Percentiles rank a stretch among this genome's conserved stretches.
Conservation (phyloP, 768 basidiomycete genomes). For the Panellus pusillus region DNA sequence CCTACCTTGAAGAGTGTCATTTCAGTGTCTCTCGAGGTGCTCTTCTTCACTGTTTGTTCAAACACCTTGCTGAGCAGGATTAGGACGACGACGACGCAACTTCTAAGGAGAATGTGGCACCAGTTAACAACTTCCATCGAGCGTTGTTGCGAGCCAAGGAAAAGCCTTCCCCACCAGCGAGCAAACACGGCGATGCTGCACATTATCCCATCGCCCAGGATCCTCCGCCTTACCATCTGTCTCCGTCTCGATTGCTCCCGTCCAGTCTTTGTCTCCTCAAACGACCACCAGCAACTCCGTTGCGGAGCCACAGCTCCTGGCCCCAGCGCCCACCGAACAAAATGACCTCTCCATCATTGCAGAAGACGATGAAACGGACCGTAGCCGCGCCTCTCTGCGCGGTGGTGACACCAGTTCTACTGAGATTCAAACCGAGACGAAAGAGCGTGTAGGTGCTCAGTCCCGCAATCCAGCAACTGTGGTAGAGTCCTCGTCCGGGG, state of each 20-base stretch:
- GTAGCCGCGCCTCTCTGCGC: constrained; percentile 30
- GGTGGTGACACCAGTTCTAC: background rate
- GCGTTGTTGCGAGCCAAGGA: constrained; percentile 39
- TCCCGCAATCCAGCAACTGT: constrained; percentile 9
- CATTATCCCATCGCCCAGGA: background rate
- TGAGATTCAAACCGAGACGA: background rate
- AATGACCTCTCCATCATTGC: constrained; percentile 68
- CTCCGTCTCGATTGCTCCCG: background rate
- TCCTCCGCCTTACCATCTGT: background rate
- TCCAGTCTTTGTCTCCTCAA: constrained; percentile 1
- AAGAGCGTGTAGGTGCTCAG: constrained; percentile 4
- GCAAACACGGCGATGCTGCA: background rate
- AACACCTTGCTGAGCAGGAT: background rate
- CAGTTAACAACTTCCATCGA: constrained; percentile 49
- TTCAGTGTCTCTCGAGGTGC: constrained; percentile 48
- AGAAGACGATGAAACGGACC: constrained; percentile 68
- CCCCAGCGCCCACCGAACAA: constrained; percentile 23
- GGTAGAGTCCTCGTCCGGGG: constrained; percentile 30
- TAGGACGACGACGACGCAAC: constrained; percentile 37
- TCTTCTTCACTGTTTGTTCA: background rate
- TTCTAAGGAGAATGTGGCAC: constrained; percentile 39
- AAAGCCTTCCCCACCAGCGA: constrained; percentile 2
- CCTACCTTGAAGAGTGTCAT: constrained; percentile 44
- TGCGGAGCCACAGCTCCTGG: background rate
- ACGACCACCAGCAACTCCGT: background rate